These are phyloP conservation scores for Ophiostoma angusticollis DNA, from an alignment of 2,329 filamentous ascomycete species.

Conservation along the genomic window DNA sequence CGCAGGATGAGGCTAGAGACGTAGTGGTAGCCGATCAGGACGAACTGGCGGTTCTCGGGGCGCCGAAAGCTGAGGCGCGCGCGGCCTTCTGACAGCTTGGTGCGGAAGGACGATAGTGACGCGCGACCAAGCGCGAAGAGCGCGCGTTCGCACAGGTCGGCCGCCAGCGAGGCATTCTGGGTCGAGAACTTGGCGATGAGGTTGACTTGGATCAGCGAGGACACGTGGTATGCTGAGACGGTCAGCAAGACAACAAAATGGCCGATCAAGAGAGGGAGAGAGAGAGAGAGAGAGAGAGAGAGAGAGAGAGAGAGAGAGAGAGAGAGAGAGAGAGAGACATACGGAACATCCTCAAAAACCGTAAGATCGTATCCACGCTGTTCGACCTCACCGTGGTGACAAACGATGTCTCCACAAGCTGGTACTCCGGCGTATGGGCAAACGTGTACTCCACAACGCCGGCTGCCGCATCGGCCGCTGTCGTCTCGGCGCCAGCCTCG, in stretches of 20 bases:
- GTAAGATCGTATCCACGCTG: slow-evolving; percentile 71
- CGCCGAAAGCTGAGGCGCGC: slow-evolving; percentile 70
- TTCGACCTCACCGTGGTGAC: slow-evolving; percentile 68
- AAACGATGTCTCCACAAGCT: slow-evolving; percentile 63
- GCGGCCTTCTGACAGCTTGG: slow-evolving; percentile 61
- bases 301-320: background rate
- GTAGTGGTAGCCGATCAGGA: slow-evolving; percentile 81
- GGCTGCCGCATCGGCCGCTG: slow-evolving; percentile 17
- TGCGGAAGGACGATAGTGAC: slow-evolving; percentile 68
- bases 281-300: background rate
- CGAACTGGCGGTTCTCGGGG: slow-evolving; percentile 84
- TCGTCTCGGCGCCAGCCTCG: background rate
- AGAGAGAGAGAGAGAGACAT: background rate
- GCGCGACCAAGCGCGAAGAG: slow-evolving; percentile 90
- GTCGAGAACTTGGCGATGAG: slow-evolving; percentile 77
- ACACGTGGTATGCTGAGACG: slow-evolving; percentile 66
- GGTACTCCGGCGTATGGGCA: slow-evolving; percentile 61
- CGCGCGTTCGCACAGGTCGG: slow-evolving; percentile 79
- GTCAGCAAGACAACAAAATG: background rate
- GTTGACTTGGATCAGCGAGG: slow-evolving; percentile 83
- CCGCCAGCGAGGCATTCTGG: slow-evolving; percentile 71
- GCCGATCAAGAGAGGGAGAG: background rate
- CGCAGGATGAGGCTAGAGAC: slow-evolving; percentile 75
- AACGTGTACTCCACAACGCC: slow-evolving; percentile 62
- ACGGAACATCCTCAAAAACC: slow-evolving; percentile 53